These are phyloP conservation scores for Aeminium ludgeri DNA, from an alignment of 495 filamentous ascomycete species.

Conservation along the genomic window DNA sequence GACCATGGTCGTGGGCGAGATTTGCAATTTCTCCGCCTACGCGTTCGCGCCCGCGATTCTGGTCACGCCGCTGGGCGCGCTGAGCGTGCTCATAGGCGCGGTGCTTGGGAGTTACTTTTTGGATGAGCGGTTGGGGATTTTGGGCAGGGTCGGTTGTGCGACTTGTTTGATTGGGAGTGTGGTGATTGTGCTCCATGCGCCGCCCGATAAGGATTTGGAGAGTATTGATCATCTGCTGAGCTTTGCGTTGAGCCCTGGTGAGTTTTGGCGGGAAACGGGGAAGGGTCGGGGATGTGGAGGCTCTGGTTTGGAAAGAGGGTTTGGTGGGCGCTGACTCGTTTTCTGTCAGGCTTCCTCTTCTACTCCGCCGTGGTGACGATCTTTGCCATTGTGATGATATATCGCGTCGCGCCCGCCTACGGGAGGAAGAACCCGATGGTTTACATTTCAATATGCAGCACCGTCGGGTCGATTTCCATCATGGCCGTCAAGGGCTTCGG, in stretches of 20 bases:
- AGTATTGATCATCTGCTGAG: slow-evolving; percentile 75
- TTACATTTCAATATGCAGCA: slow-evolving; percentile 92
- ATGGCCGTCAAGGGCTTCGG: slow-evolving; percentile 98
- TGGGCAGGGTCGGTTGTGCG: slow-evolving; percentile 89
- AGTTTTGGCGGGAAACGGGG: slow-evolving; percentile 13
- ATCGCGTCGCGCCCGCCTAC: slow-evolving; percentile 70
- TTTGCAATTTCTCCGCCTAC: slow-evolving; percentile 94
- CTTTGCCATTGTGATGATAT: slow-evolving; percentile 89
- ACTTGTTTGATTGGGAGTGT: slow-evolving; percentile 92
- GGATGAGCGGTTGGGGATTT: slow-evolving; percentile 65
- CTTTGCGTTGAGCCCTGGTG: slow-evolving; percentile 82
- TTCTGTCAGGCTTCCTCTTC: slow-evolving; percentile 55
- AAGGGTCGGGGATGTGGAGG: too few relatives aligned
- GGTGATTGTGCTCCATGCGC: slow-evolving; percentile 93
- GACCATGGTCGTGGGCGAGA: slow-evolving; percentile 69
- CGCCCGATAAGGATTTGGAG: slow-evolving; percentile 75
- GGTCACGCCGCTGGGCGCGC: slow-evolving; percentile 81
- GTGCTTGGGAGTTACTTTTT: slow-evolving; percentile 90
- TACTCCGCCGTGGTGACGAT: slow-evolving; percentile 61
- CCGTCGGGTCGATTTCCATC: slow-evolving; percentile 88
- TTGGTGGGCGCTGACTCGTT: too few relatives aligned
- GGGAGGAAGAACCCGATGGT: slow-evolving; percentile 91
- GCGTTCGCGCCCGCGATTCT: slow-evolving; percentile 95
- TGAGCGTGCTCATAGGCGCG: slow-evolving; percentile 85
- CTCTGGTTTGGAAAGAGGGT: too few relatives aligned